Conservation (phyloP, 306 rosid species). For the Parietaria judaica region DNA sequence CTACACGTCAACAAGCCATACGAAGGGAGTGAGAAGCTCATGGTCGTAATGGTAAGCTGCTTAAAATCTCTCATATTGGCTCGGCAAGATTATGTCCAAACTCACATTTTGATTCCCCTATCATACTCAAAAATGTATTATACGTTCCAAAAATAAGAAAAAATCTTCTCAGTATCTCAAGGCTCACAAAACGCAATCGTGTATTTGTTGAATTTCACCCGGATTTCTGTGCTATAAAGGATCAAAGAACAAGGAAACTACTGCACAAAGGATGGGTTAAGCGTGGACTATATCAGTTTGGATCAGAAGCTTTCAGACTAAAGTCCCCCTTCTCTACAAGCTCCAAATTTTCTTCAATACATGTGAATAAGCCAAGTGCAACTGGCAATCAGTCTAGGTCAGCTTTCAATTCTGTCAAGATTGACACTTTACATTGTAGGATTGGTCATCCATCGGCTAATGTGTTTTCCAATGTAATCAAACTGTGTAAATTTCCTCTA, state of each 20-base stretch:
- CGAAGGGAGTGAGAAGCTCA: too few relatives aligned
- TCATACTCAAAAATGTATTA: background rate
- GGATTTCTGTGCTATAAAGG: background rate
- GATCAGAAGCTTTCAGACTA: background rate
- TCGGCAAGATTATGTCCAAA: too few relatives aligned
- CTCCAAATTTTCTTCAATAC: background rate
- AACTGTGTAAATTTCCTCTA: background rate
- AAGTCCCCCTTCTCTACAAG: background rate
- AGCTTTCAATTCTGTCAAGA: background rate
- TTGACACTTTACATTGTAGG: background rate
- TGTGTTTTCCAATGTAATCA: background rate
- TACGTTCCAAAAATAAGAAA: background rate
- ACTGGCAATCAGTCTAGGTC: background rate
- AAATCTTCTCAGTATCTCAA: background rate
- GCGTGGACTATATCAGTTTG: background rate
- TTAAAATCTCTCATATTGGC: too few relatives aligned
- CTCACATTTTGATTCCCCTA: too few relatives aligned
- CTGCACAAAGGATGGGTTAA: background rate
- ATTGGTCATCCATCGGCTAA: background rate
- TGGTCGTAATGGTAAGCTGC: too few relatives aligned
- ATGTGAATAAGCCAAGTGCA: background rate
- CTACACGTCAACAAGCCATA: too few relatives aligned
- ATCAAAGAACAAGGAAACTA: background rate
- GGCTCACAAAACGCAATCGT: background rate
- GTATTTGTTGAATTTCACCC: background rate